phyloP scores from a whole-genome alignment of 2,329 filamentous ascomycete species.

The Aspergillus awamori region DNA sequence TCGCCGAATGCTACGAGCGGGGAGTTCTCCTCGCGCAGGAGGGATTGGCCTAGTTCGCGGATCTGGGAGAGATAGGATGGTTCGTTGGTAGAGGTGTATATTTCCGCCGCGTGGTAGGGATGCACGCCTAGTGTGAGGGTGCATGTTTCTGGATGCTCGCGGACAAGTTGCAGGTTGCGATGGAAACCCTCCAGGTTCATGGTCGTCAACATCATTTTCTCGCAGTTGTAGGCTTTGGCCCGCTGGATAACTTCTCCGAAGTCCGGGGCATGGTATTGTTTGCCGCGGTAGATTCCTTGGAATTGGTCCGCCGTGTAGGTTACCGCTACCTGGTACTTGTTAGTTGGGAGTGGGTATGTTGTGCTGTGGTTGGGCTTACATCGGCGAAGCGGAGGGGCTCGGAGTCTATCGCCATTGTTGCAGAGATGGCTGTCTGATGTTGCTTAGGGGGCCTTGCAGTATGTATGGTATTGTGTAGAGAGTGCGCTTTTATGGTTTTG shows the following conservation, averaged over 20 bases:
- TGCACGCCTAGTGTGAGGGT: constrained; percentile 55
- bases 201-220: constrained; percentile 33
- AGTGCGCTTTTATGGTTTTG: too few species aligned
- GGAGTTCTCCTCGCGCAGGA: constrained; percentile 29
- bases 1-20: constrained; percentile 54
- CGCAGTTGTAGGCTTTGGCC: constrained; percentile 24
- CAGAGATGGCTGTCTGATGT: too few species aligned
- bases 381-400: constrained; percentile 16
- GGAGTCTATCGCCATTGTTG: too few species aligned
- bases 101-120: constrained; percentile 54
- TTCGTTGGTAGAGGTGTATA: constrained; percentile 31
- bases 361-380: constrained; percentile 8
- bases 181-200: constrained; percentile 48
- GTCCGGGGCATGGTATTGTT: constrained; percentile 53
- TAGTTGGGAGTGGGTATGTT: background rate
- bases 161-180: constrained; percentile 45
- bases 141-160: constrained; percentile 38
- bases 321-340: constrained; percentile 28
- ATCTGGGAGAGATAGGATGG: constrained; percentile 20
- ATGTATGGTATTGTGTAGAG: too few species aligned
- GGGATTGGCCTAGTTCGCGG: constrained; percentile 21
- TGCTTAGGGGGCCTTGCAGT: too few species aligned
- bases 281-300: constrained; percentile 54
- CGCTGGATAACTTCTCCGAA: constrained; percentile 37
- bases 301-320: constrained; percentile 45